A percentile compares a stretch with the other conserved stretches of the same genome.
Conservation (phyloP, 768 basidiomycete species). For the Trametes coccinea region DNA sequence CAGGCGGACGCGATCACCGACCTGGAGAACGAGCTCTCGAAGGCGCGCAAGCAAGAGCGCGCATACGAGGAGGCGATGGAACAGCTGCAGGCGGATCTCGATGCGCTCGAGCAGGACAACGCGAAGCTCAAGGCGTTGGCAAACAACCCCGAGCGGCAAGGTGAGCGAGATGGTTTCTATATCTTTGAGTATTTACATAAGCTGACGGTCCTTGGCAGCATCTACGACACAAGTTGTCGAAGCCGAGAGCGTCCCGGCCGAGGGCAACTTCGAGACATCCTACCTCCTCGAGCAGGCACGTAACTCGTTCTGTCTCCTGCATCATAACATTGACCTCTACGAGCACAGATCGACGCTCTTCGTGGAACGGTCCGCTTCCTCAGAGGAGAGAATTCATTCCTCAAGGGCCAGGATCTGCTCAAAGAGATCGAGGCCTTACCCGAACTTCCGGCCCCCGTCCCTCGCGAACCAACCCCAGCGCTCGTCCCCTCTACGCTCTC, state of each 20-base stretch:
- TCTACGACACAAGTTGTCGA: constrained; percentile 54
- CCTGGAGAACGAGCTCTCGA: constrained; percentile 77
- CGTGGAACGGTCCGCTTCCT: constrained; percentile 89
- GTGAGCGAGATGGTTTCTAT: constrained; percentile 41
- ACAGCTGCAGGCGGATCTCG: constrained; percentile 86
- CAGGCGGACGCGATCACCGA: constrained; percentile 83
- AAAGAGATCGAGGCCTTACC: constrained; percentile 78
- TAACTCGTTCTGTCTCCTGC: not conserved
- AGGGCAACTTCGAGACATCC: constrained; percentile 84
- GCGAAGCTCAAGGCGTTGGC: constrained; percentile 72
- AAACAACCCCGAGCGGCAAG: constrained; percentile 68
- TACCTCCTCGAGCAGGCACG: constrained; percentile 85
- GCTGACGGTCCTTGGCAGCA: constrained; percentile 33
- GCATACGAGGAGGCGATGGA: constrained; percentile 94
- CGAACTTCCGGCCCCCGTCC: constrained; percentile 51
- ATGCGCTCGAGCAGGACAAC: constrained; percentile 85
- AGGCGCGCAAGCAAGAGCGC: constrained; percentile 84
- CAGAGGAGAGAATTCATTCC: constrained; percentile 89
- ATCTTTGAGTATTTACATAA: not conserved
- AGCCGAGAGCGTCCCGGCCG: constrained; percentile 63
- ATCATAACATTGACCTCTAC: not conserved
- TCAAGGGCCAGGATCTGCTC: constrained; percentile 91
- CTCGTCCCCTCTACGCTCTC: constrained; percentile 64
- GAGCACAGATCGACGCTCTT: constrained; percentile 77
- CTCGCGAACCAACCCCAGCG: constrained; percentile 61